These are phyloP conservation scores for Nicotiana benthamiana DNA, from an alignment of 257 asterid species.

Conservation along the genomic window DNA sequence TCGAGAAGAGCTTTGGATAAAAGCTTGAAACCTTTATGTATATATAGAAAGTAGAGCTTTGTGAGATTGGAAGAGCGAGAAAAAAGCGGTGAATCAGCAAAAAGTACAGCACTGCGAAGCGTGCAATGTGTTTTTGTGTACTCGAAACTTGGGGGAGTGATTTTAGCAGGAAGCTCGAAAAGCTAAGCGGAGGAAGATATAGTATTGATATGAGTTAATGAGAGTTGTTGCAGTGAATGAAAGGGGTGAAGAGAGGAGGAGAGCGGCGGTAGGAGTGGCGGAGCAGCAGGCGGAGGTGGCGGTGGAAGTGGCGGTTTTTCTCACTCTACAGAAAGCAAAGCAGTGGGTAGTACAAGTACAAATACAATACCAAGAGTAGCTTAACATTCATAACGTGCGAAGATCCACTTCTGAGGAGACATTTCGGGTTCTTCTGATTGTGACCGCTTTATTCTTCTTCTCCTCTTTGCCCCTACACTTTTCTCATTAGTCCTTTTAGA, in stretches of 20 bases:
- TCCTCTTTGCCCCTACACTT: not conserved
- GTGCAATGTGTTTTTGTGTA: not conserved
- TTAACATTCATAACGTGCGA: constrained; percentile 74
- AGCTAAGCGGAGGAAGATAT: not conserved
- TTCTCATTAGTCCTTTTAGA: not conserved
- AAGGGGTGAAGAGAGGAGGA: not conserved
- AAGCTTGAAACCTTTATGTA: not conserved
- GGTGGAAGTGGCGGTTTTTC: constrained; percentile 4
- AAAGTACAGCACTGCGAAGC: not conserved
- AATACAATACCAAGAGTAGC: constrained; percentile 17
- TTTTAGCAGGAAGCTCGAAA: not conserved
- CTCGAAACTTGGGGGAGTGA: not conserved
- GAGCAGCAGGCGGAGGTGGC: not conserved
- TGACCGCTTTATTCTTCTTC: constrained; percentile 27
- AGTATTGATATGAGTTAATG: not conserved
- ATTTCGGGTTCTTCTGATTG: constrained; percentile 43
- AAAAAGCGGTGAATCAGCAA: not conserved
- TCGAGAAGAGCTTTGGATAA: not conserved
- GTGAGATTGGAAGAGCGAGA: not conserved
- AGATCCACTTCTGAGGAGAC: constrained; percentile 90
- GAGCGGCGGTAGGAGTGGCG: not conserved
- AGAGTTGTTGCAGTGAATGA: not conserved
- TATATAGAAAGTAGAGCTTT: not conserved
- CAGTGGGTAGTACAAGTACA: constrained; percentile 6
- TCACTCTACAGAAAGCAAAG: not conserved